Percentiles rank a stretch among this genome's conserved stretches.
These are phyloP conservation scores for Gastrolobium bilobum DNA, from an alignment of 306 rosid species.

Conservation along the genomic window DNA sequence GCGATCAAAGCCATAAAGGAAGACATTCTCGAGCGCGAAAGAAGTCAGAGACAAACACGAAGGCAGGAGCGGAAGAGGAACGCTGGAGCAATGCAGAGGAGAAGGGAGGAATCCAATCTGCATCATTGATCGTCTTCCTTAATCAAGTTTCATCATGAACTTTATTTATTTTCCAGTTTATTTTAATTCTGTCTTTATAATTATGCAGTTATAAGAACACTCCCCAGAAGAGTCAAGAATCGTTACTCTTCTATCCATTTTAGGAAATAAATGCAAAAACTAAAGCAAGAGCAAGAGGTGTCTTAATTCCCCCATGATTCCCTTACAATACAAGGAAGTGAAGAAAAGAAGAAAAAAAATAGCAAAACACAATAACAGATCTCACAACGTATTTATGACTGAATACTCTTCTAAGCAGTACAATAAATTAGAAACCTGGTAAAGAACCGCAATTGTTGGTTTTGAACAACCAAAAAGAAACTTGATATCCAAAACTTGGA, in stretches of 20 bases:
- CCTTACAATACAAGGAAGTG: neutral
- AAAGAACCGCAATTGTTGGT: conserved; percentile 97
- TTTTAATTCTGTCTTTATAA: no score
- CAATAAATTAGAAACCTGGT: conserved; percentile 68
- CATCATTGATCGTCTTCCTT: no score
- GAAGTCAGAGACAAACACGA: no score
- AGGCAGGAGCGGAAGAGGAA: no score
- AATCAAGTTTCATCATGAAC: no score
- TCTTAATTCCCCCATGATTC: neutral
- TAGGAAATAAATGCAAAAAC: conserved; percentile 14
- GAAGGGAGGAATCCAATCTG: no score
- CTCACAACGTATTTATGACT: conserved; percentile 11
- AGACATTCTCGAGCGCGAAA: no score
- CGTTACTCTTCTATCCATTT: conserved; percentile 1
- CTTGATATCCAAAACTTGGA: conserved; percentile 96
- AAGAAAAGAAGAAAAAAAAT: neutral
- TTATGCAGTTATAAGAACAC: neutral
- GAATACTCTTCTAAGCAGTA: conserved; percentile 18
- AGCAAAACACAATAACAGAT: conserved; percentile 14
- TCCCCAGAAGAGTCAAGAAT: neutral
- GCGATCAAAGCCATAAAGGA: no score
- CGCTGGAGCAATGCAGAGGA: no score
- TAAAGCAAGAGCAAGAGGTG: neutral
- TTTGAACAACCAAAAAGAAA: conserved; percentile 96
- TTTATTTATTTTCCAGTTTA: no score